phyloP scores from a whole-genome alignment of 139 green algal genomes.

The Auxenochlorella pyrenoidosa region DNA sequence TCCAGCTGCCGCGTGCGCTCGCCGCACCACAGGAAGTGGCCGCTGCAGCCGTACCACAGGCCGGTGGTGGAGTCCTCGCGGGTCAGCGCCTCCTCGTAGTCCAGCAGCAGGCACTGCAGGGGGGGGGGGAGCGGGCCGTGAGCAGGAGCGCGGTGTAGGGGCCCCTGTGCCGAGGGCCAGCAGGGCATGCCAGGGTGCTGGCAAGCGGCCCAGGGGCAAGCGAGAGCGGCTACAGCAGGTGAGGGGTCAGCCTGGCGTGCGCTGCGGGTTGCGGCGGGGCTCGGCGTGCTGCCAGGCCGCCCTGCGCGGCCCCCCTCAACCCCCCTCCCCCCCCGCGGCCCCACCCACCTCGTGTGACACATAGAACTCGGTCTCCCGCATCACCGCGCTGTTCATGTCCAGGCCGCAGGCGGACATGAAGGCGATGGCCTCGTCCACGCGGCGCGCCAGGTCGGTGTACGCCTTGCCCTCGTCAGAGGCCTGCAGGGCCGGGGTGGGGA shows the following conservation, averaged over 20 bases:
- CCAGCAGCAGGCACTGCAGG: slow-evolving; percentile 86
- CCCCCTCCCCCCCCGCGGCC: not conserved
- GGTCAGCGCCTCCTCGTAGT: slow-evolving; percentile 97
- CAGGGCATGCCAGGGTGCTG: too few species aligned
- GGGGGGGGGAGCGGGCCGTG: not conserved
- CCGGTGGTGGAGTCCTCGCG: slow-evolving; percentile 88
- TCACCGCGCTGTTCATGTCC: slow-evolving; percentile 71
- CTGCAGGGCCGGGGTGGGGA: not conserved
- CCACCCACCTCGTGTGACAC: slow-evolving; percentile 85
- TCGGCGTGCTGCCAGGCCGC: too few species aligned
- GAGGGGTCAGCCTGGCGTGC: too few species aligned
- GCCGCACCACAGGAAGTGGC: slow-evolving; percentile 98
- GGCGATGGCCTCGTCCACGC: slow-evolving; percentile 92
- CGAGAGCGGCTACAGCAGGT: too few species aligned
- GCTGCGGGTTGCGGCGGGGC: too few species aligned
- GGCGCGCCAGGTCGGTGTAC: slow-evolving; percentile 91
- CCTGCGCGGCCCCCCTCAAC: too few species aligned
- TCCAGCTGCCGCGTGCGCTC: slow-evolving; percentile 99
- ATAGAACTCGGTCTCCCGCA: slow-evolving; percentile 98
- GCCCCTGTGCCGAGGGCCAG: not conserved
- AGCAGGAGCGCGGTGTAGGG: not conserved
- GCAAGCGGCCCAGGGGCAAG: too few species aligned
- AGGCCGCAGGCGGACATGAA: slow-evolving; percentile 98
- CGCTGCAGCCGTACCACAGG: slow-evolving; percentile 92
- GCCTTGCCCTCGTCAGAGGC: slow-evolving; percentile 83